Evolutionary conservation across 176 grass and related monocot species (phyloP).

Genomic region (Oryza meyeriana): DNA sequence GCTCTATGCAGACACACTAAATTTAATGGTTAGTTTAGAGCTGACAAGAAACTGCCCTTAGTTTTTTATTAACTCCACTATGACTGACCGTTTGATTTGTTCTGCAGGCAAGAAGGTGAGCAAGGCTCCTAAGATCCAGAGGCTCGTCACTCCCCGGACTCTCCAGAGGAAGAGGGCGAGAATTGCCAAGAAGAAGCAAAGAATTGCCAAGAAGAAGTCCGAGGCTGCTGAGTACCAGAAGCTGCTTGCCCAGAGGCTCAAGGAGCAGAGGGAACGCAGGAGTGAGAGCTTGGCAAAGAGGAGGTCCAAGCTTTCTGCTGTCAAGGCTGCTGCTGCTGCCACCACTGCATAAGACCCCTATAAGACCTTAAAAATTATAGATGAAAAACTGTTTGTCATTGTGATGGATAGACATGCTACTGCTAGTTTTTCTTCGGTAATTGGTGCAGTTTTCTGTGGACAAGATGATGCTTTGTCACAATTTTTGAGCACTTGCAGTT

Average conservation of each 20-base stretch:
- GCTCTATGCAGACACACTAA: background rate
- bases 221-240: slow-evolving; percentile 96
- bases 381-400: background rate
- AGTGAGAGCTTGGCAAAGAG: slow-evolving; percentile 87
- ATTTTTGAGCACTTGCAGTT: background rate
- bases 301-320: slow-evolving; percentile 77
- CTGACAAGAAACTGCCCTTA: background rate
- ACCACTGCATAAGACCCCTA: slow-evolving; percentile 34
- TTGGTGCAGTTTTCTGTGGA: slow-evolving; percentile 36
- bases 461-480: background rate
- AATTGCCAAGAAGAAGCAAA: slow-evolving; percentile 82
- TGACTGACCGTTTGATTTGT: background rate
- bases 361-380: slow-evolving; percentile 21
- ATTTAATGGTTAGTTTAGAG: background rate
- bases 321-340: slow-evolving; percentile 34
- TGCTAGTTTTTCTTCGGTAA: slow-evolving; percentile 16
- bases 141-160: slow-evolving; percentile 72
- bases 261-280: slow-evolving; percentile 81
- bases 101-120: slow-evolving; percentile 75
- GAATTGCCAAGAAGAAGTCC: slow-evolving; percentile 68
- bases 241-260: slow-evolving; percentile 79
- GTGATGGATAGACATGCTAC: slow-evolving; percentile 26
- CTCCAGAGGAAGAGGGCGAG: slow-evolving; percentile 79
- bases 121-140: slow-evolving; percentile 95
- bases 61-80: background rate